Conservation (phyloP, 2,329 filamentous ascomycete genomes). For the Fusarium sp. region DNA sequence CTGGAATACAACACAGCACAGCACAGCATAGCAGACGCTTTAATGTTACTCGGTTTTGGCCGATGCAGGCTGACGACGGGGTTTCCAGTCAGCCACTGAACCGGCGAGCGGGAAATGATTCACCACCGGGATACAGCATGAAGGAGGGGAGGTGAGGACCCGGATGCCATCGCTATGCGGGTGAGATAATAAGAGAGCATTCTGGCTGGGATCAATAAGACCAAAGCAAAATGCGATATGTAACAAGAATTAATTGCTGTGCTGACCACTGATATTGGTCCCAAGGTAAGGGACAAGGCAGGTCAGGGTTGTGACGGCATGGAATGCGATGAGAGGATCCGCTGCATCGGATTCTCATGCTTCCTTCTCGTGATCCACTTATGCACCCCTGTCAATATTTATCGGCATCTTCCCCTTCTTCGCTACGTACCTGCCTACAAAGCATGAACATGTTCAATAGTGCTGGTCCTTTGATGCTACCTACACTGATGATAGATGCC, state of each 20-base stretch:
- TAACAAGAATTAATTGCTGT: neutral
- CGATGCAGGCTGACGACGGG: constrained; percentile 42
- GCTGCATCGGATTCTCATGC: constrained; percentile 28
- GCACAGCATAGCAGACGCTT: neutral
- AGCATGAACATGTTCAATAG: constrained; percentile 9
- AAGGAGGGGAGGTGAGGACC: neutral
- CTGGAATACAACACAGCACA: constrained; percentile 33
- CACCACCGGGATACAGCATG: constrained; percentile 20
- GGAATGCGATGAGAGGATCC: constrained; percentile 25
- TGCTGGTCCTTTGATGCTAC: constrained; percentile 1
- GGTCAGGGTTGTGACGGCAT: neutral
- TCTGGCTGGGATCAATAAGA: constrained; percentile 14
- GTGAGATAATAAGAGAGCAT: constrained; percentile 5
- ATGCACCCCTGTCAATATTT: constrained; percentile 21
- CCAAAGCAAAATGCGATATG: constrained; percentile 30
- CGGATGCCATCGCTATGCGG: constrained; percentile 18
- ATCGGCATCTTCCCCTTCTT: constrained; percentile 30
- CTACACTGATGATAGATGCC: neutral
- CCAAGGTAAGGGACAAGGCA: neutral
- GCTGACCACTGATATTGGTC: neutral
- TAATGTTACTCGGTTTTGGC: constrained; percentile 41
- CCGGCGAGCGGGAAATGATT: constrained; percentile 36
- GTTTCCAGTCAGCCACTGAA: constrained; percentile 45
- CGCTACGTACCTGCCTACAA: constrained; percentile 9
- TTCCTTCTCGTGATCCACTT: constrained; percentile 36